Evolutionary conservation across 169 alveolate species (phyloP), one percentile per base, ranked within the genome.

Genomic region (Plasmodium reichenowi): DNA sequence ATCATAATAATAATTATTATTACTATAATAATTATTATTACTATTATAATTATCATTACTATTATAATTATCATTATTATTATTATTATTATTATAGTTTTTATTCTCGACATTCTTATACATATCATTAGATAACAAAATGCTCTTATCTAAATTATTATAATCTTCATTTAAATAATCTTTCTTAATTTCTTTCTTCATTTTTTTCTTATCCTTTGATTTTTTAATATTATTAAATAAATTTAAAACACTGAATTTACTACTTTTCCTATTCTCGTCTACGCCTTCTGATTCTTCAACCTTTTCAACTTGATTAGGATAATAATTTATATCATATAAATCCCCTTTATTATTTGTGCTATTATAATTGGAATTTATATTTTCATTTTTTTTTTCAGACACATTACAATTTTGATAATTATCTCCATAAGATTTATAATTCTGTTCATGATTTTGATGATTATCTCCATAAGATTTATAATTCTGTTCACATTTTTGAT

Each of bases 181-280:
- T 45, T 15, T 22, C 9, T 68, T 48, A 2, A 43, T 0, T 64
- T 64, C 73, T 5, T 56, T 56, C 47, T 38, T 38, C 47, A 38
- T 50, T 70, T 70, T 70, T 13, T 17, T n/a, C 24, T 47, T 70
- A 26, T 70, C 52, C 43, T 48, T 43, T 8, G 54, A 10, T 20
- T 26, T 72, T 72, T 59, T 72, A 26, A 72, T 52, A 56, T 56
- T 24, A 29, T 26, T 54, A 52, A 72, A 72, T 29, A 72, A 54
- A 29, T 72, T 32, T 6, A 72, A 12, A 29, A 72, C 54, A n/a
- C 58, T 29, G 17, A 22, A n/a, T 1, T 10, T 29, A 54, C 38
- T 24, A 13, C 38, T 56, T 22, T 58, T 58, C 56, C n/a, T 17
- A 8, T 72, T 38, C 15, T 45, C 20, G 38, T 38, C 22, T 32